A percentile compares a stretch with the other conserved stretches of the same genome.
These are phyloP conservation scores for Globisporangium solare DNA, from an alignment of 352 stramenopile species.

Conservation along the genomic window DNA sequence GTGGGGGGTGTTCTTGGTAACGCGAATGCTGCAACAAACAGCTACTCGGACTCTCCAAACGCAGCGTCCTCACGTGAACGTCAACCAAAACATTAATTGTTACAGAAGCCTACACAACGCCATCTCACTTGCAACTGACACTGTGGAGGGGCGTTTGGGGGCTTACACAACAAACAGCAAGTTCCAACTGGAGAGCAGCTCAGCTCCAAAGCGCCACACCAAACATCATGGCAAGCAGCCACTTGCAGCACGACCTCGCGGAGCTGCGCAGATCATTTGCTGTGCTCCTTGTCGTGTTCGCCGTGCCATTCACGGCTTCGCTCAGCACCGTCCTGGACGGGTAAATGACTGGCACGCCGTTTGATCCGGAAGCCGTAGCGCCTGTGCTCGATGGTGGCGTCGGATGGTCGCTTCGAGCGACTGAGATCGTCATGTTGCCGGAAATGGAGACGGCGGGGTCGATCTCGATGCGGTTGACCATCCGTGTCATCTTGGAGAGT, in stretches of 20 bases:
- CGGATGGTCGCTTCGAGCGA: background rate
- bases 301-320: background rate
- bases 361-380: background rate
- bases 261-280: background rate
- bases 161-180: too few relatives aligned
- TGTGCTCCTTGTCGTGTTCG: background rate
- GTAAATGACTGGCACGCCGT: constrained; percentile 1
- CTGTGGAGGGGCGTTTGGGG: too few relatives aligned
- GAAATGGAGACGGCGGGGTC: constrained; percentile 13
- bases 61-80: too few relatives aligned
- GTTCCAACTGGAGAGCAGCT: too few relatives aligned
- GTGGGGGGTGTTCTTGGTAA: constrained; percentile 81
- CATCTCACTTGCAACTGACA: too few relatives aligned
- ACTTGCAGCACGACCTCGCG: too few relatives aligned
- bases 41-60: too few relatives aligned
- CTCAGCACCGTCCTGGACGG: background rate
- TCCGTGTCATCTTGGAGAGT: constrained; percentile 23
- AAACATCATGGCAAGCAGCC: too few relatives aligned
- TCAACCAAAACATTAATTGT: too few relatives aligned
- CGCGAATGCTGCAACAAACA: constrained; percentile 44
- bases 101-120: too few relatives aligned
- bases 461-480: constrained; percentile 24
- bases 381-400: background rate
- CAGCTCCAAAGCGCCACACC: too few relatives aligned
- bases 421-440: constrained; percentile 16